Percentiles rank a stretch among this genome's conserved stretches.
Evolutionary conservation across 1,284 basidiomycete genomes (phyloP).

Genomic region (Trametes sp.): DNA sequence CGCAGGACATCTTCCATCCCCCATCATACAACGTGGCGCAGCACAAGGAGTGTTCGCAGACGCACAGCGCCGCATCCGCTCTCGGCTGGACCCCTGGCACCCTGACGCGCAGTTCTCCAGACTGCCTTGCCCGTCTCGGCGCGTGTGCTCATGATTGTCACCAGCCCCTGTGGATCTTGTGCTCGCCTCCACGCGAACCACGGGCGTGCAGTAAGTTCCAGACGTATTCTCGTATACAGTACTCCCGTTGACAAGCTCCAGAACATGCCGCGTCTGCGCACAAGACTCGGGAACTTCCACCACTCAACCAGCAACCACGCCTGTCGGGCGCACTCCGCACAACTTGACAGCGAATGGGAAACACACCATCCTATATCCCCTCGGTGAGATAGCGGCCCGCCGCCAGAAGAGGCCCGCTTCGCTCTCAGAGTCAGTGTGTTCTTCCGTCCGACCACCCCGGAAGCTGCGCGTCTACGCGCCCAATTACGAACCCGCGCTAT

Average conservation of each 20-base stretch:
- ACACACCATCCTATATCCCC: not conserved
- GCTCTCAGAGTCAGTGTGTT: not conserved
- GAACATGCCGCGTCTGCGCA: not conserved
- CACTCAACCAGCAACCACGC: not conserved
- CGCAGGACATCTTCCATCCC: no score
- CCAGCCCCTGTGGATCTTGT: no score
- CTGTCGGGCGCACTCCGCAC: not conserved
- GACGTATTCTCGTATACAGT: no score
- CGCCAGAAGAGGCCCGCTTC: not conserved
- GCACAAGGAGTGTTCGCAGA: no score
- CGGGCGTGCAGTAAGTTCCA: not conserved
- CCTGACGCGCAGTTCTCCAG: no score
- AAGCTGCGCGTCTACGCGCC: not conserved
- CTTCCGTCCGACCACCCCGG: not conserved
- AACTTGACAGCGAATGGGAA: conserved; percentile 3
- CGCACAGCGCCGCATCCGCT: no score
- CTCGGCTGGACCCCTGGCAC: no score
- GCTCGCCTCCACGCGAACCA: not conserved
- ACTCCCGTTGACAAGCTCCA: not conserved
- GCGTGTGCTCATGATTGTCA: no score
- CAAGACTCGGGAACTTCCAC: not conserved
- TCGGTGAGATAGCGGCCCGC: not conserved
- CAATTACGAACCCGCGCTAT: no score
- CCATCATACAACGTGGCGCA: no score
- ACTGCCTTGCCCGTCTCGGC: no score